phyloP scores from a whole-genome alignment of 139 green algal genomes.

The Coccomyxa sp. region DNA sequence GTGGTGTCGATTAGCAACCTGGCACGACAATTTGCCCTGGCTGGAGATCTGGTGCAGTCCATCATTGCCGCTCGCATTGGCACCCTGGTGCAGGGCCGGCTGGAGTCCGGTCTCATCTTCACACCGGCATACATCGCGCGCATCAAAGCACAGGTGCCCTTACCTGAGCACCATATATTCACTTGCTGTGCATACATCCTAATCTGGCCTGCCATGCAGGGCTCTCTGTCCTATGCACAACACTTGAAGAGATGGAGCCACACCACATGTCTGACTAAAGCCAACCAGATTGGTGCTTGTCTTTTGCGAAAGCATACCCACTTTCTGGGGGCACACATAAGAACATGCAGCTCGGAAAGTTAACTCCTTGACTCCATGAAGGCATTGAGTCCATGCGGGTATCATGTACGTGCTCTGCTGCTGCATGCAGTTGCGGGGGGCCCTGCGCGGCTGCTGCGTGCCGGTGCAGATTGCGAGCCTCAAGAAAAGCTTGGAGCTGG shows the following conservation, averaged over 20 bases:
- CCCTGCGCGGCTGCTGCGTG: conserved; percentile 54
- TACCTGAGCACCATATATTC: too few relatives aligned
- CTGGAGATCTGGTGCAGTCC: conserved; percentile 66
- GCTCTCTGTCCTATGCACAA: too few relatives aligned
- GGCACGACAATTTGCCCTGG: conserved; percentile 70
- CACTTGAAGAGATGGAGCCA: too few relatives aligned
- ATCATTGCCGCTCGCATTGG: conserved; percentile 50
- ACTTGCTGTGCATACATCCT: neutral
- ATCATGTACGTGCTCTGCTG: too few relatives aligned
- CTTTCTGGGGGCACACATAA: too few relatives aligned
- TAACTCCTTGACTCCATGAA: too few relatives aligned
- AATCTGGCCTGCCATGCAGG: neutral
- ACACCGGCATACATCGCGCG: conserved; percentile 71
- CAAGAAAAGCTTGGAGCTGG: conserved; percentile 34
- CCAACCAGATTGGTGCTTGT: neutral
- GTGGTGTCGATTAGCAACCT: conserved; percentile 70
- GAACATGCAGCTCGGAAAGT: too few relatives aligned
- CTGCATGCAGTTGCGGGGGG: conserved; percentile 61
- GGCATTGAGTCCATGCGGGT: too few relatives aligned
- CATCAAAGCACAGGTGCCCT: conserved; percentile 66
- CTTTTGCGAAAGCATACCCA: too few relatives aligned
- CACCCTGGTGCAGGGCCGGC: conserved; percentile 55
- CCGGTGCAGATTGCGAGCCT: conserved; percentile 42
- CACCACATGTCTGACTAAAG: neutral
- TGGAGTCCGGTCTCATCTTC: conserved; percentile 80